These are phyloP conservation scores for Ophiostoma populinum DNA, from an alignment of 2,329 filamentous ascomycete species.

Conservation along the genomic window DNA sequence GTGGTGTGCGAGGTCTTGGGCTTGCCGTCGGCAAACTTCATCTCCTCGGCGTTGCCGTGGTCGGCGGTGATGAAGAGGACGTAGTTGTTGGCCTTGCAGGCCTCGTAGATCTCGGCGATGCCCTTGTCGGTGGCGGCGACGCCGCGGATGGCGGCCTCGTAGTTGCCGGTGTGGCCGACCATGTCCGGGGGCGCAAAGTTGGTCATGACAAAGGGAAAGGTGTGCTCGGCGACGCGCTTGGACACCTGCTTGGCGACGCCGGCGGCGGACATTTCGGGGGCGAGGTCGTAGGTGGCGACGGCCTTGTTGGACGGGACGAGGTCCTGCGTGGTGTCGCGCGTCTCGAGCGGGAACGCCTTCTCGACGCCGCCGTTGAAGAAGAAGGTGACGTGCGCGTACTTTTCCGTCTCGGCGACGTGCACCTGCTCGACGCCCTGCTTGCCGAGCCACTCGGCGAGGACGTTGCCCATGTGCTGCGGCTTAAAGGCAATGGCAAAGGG, in stretches of 20 bases:
- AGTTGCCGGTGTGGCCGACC: constrained; percentile 97
- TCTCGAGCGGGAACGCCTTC: constrained; percentile 85
- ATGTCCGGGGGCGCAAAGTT: constrained; percentile 99
- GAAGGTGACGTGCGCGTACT: constrained; percentile 98
- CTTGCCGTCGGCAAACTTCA: constrained; percentile 89
- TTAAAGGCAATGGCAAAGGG: constrained; percentile 84
- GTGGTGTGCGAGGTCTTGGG: constrained; percentile 97
- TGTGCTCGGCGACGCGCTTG: constrained; percentile 69
- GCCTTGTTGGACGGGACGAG: constrained; percentile 74
- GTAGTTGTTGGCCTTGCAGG: constrained; percentile 86
- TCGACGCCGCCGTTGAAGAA: constrained; percentile 99
- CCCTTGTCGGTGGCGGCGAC: constrained; percentile 79
- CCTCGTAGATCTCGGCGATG: constrained; percentile 82
- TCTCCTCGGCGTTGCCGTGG: constrained; percentile 97
- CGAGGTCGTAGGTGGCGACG: constrained; percentile 85
- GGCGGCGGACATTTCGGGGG: constrained; percentile 90
- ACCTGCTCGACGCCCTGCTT: constrained; percentile 85
- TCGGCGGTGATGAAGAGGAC: constrained; percentile 90
- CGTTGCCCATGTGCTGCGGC: constrained; percentile 91
- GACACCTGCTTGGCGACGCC: constrained; percentile 76
- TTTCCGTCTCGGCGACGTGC: constrained; percentile 95
- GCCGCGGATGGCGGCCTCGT: constrained; percentile 79
- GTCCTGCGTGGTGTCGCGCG: constrained; percentile 64
- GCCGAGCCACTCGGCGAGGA: constrained; percentile 90
- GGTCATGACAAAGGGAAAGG: constrained; percentile 98